Conservation (phyloP, 225 moss, liverwort and hornwort genomes). For the Pseudoscleropodium purum region DNA sequence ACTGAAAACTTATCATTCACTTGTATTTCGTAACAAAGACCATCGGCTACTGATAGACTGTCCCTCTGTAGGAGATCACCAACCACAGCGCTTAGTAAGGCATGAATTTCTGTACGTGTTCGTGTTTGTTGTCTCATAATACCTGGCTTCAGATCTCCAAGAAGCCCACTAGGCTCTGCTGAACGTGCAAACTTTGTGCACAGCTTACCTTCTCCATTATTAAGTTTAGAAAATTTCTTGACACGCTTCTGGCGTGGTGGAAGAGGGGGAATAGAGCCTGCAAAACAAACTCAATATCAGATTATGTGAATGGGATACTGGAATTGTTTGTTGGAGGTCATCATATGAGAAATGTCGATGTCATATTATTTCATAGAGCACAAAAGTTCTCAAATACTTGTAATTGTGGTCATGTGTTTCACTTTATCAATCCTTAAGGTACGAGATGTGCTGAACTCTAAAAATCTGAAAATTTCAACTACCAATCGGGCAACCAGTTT, state of each 20-base stretch:
- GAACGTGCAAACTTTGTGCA: slow-evolving; percentile 22
- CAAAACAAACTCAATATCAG: not conserved
- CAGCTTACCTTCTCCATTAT: slow-evolving; percentile 16
- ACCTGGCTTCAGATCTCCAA: slow-evolving; percentile 51
- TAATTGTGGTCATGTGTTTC: not conserved
- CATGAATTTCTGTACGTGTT: slow-evolving; percentile 37
- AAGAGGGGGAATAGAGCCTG: slow-evolving; percentile 55
- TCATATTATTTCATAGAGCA: not conserved
- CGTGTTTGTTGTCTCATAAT: slow-evolving; percentile 52
- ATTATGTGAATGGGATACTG: not conserved
- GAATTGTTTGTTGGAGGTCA: not conserved
- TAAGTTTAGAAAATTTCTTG: slow-evolving; percentile 18
- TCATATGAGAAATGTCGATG: not conserved
- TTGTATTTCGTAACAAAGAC: slow-evolving; percentile 4
- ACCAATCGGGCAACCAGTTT: not conserved
- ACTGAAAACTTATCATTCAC: not conserved
- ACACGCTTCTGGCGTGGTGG: slow-evolving; percentile 47
- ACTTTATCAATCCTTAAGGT: not conserved
- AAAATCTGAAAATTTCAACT: not conserved
- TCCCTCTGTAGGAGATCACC: slow-evolving; percentile 25
- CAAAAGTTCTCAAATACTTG: not conserved
- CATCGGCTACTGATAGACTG: slow-evolving; percentile 1
- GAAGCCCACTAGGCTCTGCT: slow-evolving; percentile 46
- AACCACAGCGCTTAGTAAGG: slow-evolving; percentile 37
- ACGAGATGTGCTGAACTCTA: not conserved